Evolutionary conservation across 306 rosid species (phyloP).

Genomic region (Cicer chorassanicum): DNA sequence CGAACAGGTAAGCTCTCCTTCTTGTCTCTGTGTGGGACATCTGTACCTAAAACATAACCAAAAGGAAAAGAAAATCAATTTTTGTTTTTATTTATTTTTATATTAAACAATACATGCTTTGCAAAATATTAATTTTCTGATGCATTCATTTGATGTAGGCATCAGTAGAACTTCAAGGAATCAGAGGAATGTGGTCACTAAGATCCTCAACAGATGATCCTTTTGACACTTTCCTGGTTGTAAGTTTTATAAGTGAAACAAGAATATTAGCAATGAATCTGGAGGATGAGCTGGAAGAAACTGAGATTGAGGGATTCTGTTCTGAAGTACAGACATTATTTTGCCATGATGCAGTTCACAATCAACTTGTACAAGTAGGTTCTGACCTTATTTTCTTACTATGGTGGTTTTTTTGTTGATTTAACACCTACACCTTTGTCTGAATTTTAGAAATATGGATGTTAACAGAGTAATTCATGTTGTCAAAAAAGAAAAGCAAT

Average conservation of each 20-base stretch:
- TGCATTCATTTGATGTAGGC: constrained; percentile 63
- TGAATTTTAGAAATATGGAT: constrained; percentile 15
- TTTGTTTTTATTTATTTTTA: not conserved
- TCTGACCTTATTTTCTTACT: constrained; percentile 32
- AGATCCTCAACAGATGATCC: constrained; percentile 95
- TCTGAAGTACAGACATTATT: constrained; percentile 93
- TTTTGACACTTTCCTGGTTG: constrained; percentile 89
- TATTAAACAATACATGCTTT: constrained; percentile 10
- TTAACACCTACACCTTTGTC: constrained; percentile 17
- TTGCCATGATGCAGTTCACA: constrained; percentile 90
- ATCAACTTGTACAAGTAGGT: constrained; percentile 96
- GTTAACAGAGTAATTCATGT: not conserved
- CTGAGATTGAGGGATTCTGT: constrained; percentile 92
- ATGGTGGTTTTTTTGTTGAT: constrained; percentile 37
- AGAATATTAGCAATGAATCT: constrained; percentile 95
- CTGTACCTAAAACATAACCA: not conserved
- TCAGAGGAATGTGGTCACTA: constrained; percentile 98
- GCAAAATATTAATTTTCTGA: constrained; percentile 34
- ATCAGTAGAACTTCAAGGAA: constrained; percentile 98
- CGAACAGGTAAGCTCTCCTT: constrained; percentile 76
- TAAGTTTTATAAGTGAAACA: constrained; percentile 94
- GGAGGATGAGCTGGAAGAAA: constrained; percentile 96
- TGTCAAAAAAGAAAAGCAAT: not conserved
- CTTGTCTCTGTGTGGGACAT: not conserved
- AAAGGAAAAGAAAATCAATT: not conserved